phyloP scores from a whole-genome alignment of 164 flowering plant species.

The Platanus orientalis region DNA sequence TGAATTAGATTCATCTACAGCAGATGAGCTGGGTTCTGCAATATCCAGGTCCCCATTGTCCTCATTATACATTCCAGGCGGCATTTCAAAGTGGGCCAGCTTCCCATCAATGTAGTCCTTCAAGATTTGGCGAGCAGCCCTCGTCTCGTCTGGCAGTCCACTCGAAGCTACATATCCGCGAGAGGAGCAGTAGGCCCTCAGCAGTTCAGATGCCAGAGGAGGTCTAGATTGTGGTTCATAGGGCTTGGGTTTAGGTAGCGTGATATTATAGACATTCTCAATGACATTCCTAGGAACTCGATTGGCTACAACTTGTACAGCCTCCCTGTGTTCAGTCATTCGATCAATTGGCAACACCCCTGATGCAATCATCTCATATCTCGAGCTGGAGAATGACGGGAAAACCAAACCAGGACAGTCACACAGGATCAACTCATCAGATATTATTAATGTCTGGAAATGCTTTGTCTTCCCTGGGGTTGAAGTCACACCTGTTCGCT shows the following conservation, averaged over 20 bases:
- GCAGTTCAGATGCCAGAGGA: slow-evolving; percentile 69
- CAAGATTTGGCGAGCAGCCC: slow-evolving; percentile 74
- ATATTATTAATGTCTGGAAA: slow-evolving; percentile 85
- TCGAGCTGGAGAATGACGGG: slow-evolving; percentile 92
- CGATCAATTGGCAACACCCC: slow-evolving; percentile 92
- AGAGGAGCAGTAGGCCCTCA: slow-evolving; percentile 79
- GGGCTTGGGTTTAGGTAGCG: slow-evolving; percentile 76
- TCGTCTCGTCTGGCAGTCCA: slow-evolving; percentile 93
- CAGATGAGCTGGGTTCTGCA: slow-evolving; percentile 12
- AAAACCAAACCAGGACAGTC: slow-evolving; percentile 97
- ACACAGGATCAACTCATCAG: slow-evolving; percentile 76
- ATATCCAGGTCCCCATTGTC: slow-evolving; percentile 20
- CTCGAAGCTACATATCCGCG: slow-evolving; percentile 85
- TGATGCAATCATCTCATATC: slow-evolving; percentile 89
- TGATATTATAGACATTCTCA: slow-evolving; percentile 67
- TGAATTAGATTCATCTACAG: slow-evolving; percentile 24
- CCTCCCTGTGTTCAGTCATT: slow-evolving; percentile 88
- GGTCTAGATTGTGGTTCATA: slow-evolving; percentile 78
- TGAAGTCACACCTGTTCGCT: slow-evolving; percentile 87
- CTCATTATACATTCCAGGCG: slow-evolving; percentile 47
- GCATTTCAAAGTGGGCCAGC: slow-evolving; percentile 74
- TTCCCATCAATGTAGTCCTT: slow-evolving; percentile 92
- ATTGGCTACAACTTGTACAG: slow-evolving; percentile 81
- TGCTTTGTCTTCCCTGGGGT: slow-evolving; percentile 99
- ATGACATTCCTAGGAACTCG: slow-evolving; percentile 59